phyloP scores from a whole-genome alignment of 2,329 filamentous ascomycete species.

The Phialemonium atrogriseum region DNA sequence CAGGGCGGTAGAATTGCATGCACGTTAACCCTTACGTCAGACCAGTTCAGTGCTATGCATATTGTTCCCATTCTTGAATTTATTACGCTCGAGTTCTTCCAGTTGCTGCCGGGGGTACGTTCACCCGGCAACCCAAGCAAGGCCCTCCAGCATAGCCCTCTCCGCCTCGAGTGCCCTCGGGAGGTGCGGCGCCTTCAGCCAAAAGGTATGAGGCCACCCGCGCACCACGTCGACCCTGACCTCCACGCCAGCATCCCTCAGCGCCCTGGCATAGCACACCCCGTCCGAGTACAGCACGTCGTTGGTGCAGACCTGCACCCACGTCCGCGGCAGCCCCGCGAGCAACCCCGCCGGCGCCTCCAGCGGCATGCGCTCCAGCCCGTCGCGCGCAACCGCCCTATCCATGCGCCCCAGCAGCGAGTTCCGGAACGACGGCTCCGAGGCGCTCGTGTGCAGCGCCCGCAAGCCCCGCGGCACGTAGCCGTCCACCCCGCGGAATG shows the following conservation, averaged over 20 bases:
- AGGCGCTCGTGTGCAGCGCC: conserved; percentile 29
- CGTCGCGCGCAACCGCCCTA: conserved; percentile 28
- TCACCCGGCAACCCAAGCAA: conserved; percentile 27
- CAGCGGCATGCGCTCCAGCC: conserved; percentile 31
- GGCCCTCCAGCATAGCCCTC: conserved; percentile 28
- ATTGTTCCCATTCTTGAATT: too few relatives aligned
- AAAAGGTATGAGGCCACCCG: conserved; percentile 45
- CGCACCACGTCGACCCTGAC: conserved; percentile 32
- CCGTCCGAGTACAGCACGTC: conserved; percentile 44
- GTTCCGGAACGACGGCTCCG: conserved; percentile 26
- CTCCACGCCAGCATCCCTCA: conserved; percentile 29
- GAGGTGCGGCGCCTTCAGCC: conserved; percentile 36
- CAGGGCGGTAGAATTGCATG: not conserved
- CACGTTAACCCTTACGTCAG: too few relatives aligned
- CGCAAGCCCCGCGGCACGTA: conserved; percentile 28
- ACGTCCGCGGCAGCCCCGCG: conserved; percentile 29
- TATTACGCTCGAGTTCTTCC: too few relatives aligned
- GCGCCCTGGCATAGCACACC: conserved; percentile 35
- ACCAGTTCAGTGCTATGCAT: too few relatives aligned
- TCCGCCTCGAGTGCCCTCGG: conserved; percentile 32
- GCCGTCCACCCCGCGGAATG: conserved; percentile 22
- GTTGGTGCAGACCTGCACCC: conserved; percentile 41
- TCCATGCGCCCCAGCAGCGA: conserved; percentile 23
- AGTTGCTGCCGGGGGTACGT: too few relatives aligned
- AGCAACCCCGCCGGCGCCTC: conserved; percentile 24